Conservation (phyloP, 2,329 filamentous ascomycete species). For the Aspergillus versicolor region DNA sequence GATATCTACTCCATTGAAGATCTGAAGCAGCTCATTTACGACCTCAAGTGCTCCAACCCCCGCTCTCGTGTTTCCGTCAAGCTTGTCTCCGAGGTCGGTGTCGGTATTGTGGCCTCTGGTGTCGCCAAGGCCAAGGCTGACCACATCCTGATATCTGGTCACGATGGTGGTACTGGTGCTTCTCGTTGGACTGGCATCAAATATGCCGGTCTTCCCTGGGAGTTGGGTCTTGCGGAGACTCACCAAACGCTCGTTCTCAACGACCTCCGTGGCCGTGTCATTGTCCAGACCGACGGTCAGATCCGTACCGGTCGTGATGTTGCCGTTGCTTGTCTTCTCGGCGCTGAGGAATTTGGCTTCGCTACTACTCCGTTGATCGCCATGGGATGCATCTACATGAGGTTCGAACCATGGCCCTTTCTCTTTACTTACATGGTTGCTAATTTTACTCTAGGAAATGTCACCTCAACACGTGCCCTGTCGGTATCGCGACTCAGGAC, state of each 20-base stretch:
- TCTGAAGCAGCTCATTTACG: slow-evolving; percentile 95
- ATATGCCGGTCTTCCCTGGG: slow-evolving; percentile 95
- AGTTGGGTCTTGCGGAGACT: slow-evolving; percentile 92
- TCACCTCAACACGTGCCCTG: slow-evolving; percentile 70
- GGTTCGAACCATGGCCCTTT: background rate
- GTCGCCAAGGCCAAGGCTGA: slow-evolving; percentile 97
- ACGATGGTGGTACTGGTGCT: slow-evolving; percentile 94
- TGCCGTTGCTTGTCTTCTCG: slow-evolving; percentile 88
- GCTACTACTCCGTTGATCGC: slow-evolving; percentile 92
- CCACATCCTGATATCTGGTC: slow-evolving; percentile 93
- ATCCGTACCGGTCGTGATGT: slow-evolving; percentile 89
- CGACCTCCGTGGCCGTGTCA: slow-evolving; percentile 89
- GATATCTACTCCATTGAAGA: slow-evolving; percentile 99
- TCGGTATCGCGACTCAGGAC: slow-evolving; percentile 89
- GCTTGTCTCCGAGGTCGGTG: slow-evolving; percentile 94
- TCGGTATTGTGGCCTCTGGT: slow-evolving; percentile 95
- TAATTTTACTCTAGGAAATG: slow-evolving; percentile 38
- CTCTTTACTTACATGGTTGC: background rate
- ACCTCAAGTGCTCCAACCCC: slow-evolving; percentile 94
- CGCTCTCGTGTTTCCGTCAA: slow-evolving; percentile 92
- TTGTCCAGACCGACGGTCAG: slow-evolving; percentile 95
- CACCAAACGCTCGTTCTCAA: slow-evolving; percentile 96
- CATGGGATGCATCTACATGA: slow-evolving; percentile 96
- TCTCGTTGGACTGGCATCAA: slow-evolving; percentile 99
- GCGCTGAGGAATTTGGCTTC: slow-evolving; percentile 98